A percentile compares a stretch with the other conserved stretches of the same genome.
phyloP scores from a whole-genome alignment of 1,284 basidiomycete genomes.

The Microbotryum scabiosae region DNA sequence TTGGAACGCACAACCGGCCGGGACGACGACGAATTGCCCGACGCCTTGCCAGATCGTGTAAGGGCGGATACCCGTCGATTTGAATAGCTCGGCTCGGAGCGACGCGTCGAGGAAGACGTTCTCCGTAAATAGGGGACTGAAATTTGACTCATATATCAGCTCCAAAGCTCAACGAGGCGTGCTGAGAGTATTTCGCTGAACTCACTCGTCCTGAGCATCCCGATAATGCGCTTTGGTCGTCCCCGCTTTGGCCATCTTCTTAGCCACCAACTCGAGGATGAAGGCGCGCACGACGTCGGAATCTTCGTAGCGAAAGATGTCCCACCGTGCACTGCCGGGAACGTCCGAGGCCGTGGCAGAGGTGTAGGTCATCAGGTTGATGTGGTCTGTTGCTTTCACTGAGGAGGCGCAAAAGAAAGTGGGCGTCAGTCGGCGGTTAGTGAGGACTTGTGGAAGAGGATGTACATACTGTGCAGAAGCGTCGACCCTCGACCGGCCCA shows the following conservation, averaged over 20 bases:
- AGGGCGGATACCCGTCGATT: constrained; percentile 61
- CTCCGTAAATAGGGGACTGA: constrained; percentile 76
- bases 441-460: too few species aligned
- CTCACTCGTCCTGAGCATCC: constrained; percentile 17
- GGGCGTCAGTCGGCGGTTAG: not conserved
- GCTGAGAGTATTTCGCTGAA: not conserved
- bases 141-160: too few species aligned
- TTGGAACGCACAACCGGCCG: constrained; percentile 73
- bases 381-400: constrained; percentile 75
- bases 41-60: constrained; percentile 78
- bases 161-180: too few species aligned
- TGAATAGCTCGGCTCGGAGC: constrained; percentile 59
- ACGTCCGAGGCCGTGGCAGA: constrained; percentile 53
- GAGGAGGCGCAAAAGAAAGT: not conserved
- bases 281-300: constrained; percentile 46
- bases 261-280: constrained; percentile 34
- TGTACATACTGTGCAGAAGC: constrained; percentile 59
- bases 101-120: constrained; percentile 70
- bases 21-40: constrained; percentile 88
- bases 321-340: constrained; percentile 84
- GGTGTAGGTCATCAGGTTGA: constrained; percentile 84
- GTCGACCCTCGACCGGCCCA: constrained; percentile 50
- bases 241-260: constrained; percentile 1
- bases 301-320: constrained; percentile 75
- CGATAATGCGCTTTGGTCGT: not conserved